Evolutionary conservation across 163 green algal species (phyloP), one percentile per base, ranked within the genome.

Genomic region (Scenedesmus sp.): DNA sequence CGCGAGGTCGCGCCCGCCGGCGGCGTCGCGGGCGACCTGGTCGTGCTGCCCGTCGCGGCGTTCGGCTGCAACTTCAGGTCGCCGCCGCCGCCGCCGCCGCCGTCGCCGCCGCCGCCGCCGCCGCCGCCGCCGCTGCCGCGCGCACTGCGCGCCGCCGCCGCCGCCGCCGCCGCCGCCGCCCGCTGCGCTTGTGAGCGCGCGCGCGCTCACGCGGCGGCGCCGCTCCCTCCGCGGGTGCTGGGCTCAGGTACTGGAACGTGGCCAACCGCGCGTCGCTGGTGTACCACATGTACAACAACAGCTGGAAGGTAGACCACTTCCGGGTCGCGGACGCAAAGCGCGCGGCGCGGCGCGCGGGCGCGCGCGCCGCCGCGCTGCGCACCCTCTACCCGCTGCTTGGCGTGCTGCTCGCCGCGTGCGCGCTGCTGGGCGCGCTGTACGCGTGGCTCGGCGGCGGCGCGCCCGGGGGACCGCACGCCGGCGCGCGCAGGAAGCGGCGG

Each of bases 251-350:
- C 44, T 80, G 71, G 71, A 80, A 51, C n/a, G 5, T 24, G 28
- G 53, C 57, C n/a, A 81, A 81, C 50, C 45, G 18, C 14, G 60
- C 73, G 17, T 73, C 73, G 11, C 20, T 74, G 28, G 60, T 74
- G 47, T 81, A 81, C 54, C 73, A 81, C 28, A 81, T 81, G 73
- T 80, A 47, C 58, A 80, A 80, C 71, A 80, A 80, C 71, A 72
- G 57, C 47, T 80, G 71, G 71, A 80, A 80, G 71, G 47, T 64
- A 18, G 71, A 80, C 26, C 71, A 80, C 45, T 80, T 64, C 58
- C 71, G 71, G 28, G 71, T 80, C 7, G 71, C 71, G 56, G 60
- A 80, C 51, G 45, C 44, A 1, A 80, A 63, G 47, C 57, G 58
- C 31, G 39, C 57, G 31, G 20, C 50, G 28, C 44, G 71, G 39